Base-by-base conservation (phyloP, 2,329 filamentous ascomycete genomes). In the Periglandula ipomoeae region DNA sequence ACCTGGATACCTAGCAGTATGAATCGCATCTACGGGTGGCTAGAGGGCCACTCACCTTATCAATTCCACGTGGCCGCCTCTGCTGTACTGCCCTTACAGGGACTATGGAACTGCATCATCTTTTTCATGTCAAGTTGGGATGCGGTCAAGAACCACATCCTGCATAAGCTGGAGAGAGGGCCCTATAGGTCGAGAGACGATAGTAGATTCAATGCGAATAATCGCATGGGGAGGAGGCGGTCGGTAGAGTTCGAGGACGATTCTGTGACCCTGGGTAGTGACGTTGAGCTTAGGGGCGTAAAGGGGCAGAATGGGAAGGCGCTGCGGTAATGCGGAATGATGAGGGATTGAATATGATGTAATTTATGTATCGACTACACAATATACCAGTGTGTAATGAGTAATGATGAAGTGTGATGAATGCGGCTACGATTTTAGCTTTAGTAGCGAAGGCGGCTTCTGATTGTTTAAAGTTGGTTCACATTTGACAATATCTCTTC, bases 101-200 rank as follows among this genome's bases (percentile, higher is more conserved):
- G 87, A 1, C 77, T 89, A 27, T 90, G 87, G 85, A 91, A 91
- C 60, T 78, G 81, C 26, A 68, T 87, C 46, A 87, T 93, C 49
- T 91, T 89, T 65, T 78, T 85, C 51, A 76, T 77, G 5, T 86
- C 85, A 1, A 87, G 74, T 54, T 75, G 70, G 68, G 46, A 26
- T 1, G 53, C 54, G 1, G 53, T 68, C 15, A 56, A 41, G 32
- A 49, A 51, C 17, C 52, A 56, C 48, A 15, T 48, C 6, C 53
- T 44, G 11, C 52, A 44, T 17, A 43, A 22, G 40, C 4, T 26
- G 11, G 38, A 34, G 17, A 37, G 37, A 37, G 20, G 11, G 17
- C 35, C 37, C 40, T 26, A 24, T n/a, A 23, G 5, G 4, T 34
- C 43, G 4, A 27, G n/a, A 8, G 41, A 30, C 24, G 53, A 35